These are phyloP conservation scores for Podila minutissima DNA, from an alignment of 192 early-diverging fungal species.

Conservation along the genomic window DNA sequence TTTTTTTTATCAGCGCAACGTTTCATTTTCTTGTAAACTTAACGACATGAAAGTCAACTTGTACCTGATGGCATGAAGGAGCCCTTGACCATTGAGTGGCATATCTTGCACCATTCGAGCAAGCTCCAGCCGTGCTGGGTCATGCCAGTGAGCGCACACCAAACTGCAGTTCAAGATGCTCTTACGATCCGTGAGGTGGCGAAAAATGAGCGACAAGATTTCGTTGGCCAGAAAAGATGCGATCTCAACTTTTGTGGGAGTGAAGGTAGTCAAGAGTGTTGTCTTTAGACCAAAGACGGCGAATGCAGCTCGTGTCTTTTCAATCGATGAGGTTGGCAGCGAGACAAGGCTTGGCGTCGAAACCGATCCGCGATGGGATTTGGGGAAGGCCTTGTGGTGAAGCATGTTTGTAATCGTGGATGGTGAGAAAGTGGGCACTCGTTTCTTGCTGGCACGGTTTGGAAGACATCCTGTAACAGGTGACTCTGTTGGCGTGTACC, in stretches of 20 bases:
- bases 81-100: constrained; percentile 38
- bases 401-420: not conserved
- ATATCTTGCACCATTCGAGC: constrained; percentile 18
- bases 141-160: constrained; percentile 38
- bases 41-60: not conserved
- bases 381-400: not conserved
- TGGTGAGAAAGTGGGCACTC: not conserved
- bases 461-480: no score
- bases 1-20: not conserved
- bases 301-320: not conserved
- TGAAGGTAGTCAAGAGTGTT: not conserved
- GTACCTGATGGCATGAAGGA: constrained; percentile 48
- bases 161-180: constrained; percentile 46
- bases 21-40: not conserved
- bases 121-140: constrained; percentile 25
- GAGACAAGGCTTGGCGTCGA: constrained; percentile 8
- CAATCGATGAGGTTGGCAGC: not conserved
- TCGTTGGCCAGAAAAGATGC: constrained; percentile 28
- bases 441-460: not conserved
- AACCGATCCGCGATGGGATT: constrained; percentile 12
- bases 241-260: not conserved
- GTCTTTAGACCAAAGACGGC: constrained; percentile 4
- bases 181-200: constrained; percentile 32
- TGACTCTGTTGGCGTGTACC: no score
- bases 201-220: constrained; percentile 27